Percentiles rank a stretch among this genome's conserved stretches.
Conservation (phyloP, 2,329 filamentous ascomycete species). For the Fusarium temperatum region DNA sequence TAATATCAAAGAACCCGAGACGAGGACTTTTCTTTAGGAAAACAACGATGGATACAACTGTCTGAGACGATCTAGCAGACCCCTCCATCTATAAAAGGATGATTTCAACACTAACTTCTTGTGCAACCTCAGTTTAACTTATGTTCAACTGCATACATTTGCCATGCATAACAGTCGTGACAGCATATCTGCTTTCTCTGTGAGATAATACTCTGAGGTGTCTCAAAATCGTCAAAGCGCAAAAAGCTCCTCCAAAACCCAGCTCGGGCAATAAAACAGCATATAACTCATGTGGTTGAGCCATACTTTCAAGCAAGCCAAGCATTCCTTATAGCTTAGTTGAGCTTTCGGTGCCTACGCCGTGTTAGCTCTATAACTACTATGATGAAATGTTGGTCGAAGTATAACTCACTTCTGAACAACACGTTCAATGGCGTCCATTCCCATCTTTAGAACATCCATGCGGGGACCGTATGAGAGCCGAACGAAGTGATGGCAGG, state of each 20-base stretch:
- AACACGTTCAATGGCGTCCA: slow-evolving; percentile 86
- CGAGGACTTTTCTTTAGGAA: neutral
- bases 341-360: slow-evolving; percentile 35
- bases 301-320: neutral
- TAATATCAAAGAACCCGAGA: neutral
- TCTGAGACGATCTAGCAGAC: neutral
- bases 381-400: neutral
- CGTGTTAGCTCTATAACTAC: slow-evolving; percentile 7
- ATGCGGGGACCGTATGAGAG: slow-evolving; percentile 86
- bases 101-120: neutral
- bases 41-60: neutral
- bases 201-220: neutral
- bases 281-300: neutral
- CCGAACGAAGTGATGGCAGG: slow-evolving; percentile 91
- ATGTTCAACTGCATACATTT: neutral
- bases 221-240: neutral
- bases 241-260: neutral
- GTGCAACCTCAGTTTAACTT: neutral
- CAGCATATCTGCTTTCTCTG: neutral
- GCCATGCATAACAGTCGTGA: neutral
- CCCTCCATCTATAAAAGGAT: neutral
- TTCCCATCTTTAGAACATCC: slow-evolving; percentile 79
- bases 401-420: slow-evolving; percentile 69
- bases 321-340: neutral
- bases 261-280: neutral